These are phyloP conservation scores for Aplosporella prunicola DNA, from an alignment of 2,329 filamentous ascomycete genomes.

Conservation along the genomic window DNA sequence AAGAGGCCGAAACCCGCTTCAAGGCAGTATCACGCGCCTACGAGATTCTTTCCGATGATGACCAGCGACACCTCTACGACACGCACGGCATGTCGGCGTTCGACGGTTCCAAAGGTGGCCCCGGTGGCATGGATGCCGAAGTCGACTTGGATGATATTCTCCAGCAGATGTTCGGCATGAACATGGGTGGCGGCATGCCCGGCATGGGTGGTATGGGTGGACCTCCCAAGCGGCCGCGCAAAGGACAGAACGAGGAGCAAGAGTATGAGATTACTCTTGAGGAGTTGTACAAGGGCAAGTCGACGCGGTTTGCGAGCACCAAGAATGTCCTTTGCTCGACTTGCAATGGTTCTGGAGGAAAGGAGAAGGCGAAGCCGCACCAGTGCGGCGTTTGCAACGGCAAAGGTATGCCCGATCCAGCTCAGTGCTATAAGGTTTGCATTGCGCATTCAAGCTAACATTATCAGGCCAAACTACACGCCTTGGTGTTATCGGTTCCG, in stretches of 20 bases:
- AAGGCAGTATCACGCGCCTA: conserved; percentile 90
- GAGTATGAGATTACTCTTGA: conserved; percentile 85
- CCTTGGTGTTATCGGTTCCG: conserved; percentile 75
- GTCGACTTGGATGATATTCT: conserved; percentile 88
- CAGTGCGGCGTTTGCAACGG: conserved; percentile 80
- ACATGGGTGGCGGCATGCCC: conserved; percentile 51
- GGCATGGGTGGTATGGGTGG: conserved; percentile 52
- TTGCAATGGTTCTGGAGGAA: conserved; percentile 84
- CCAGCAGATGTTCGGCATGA: conserved; percentile 72
- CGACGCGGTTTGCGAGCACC: conserved; percentile 89
- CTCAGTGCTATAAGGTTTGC: conserved; percentile 15
- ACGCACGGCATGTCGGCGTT: conserved; percentile 94
- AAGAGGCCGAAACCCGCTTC: conserved; percentile 82
- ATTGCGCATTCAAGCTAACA: too few relatives aligned
- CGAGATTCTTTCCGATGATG: conserved; percentile 93
- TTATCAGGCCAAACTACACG: conserved; percentile 61
- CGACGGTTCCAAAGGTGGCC: conserved; percentile 61
- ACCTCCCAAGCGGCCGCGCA: conserved; percentile 45
- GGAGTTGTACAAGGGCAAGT: conserved; percentile 97
- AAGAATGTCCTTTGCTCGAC: conserved; percentile 83
- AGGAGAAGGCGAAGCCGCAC: conserved; percentile 79
- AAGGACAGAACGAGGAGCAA: conserved; percentile 77
- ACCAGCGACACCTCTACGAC: conserved; percentile 88
- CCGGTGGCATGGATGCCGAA: conserved; percentile 53
- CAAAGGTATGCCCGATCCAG: conserved; percentile 40